These are phyloP conservation scores for Aspergillus nanangensis DNA, from an alignment of 495 filamentous ascomycete species.

Conservation along the genomic window DNA sequence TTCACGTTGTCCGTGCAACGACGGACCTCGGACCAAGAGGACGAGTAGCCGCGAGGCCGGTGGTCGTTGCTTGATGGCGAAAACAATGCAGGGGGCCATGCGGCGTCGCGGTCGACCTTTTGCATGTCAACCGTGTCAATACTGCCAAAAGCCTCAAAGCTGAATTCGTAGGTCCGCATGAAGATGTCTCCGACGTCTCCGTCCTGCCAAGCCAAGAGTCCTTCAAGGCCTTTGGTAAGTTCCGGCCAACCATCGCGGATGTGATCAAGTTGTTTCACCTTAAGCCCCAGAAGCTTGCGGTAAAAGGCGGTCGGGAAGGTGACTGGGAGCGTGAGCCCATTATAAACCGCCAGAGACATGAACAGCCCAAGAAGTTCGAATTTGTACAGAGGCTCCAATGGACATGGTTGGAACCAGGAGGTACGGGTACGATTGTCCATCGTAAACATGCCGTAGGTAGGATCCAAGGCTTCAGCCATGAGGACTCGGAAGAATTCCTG, in stretches of 20 bases:
- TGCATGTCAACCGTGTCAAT: conserved; percentile 54
- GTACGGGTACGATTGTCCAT: conserved; percentile 67
- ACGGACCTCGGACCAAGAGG: conserved; percentile 23
- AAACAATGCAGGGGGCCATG: conserved; percentile 32
- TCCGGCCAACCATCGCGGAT: conserved; percentile 87
- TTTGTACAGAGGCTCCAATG: conserved; percentile 77
- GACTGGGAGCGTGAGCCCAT: conserved; percentile 83
- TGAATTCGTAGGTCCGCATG: conserved; percentile 77
- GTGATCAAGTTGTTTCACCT: conserved; percentile 62
- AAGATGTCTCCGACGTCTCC: conserved; percentile 80
- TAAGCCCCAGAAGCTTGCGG: conserved; percentile 63
- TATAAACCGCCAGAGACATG: conserved; percentile 88
- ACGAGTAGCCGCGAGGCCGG: conserved; percentile 8
- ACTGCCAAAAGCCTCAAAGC: conserved; percentile 63
- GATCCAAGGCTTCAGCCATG: conserved; percentile 70
- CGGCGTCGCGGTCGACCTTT: conserved; percentile 28
- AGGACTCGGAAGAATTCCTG: conserved; percentile 91
- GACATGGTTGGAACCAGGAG: conserved; percentile 83
- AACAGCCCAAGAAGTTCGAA: conserved; percentile 88
- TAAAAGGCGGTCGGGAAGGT: conserved; percentile 85
- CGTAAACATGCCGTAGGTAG: conserved; percentile 73
- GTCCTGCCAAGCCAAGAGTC: conserved; percentile 69
- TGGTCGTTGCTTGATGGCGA: neutral
- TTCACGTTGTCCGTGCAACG: conserved; percentile 14
- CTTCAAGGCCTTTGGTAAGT: conserved; percentile 65